Evolutionary conservation across 345 rosid genomes (phyloP), one percentile per base, ranked within the genome.

Genomic region (Euphorbia tirucalli): DNA sequence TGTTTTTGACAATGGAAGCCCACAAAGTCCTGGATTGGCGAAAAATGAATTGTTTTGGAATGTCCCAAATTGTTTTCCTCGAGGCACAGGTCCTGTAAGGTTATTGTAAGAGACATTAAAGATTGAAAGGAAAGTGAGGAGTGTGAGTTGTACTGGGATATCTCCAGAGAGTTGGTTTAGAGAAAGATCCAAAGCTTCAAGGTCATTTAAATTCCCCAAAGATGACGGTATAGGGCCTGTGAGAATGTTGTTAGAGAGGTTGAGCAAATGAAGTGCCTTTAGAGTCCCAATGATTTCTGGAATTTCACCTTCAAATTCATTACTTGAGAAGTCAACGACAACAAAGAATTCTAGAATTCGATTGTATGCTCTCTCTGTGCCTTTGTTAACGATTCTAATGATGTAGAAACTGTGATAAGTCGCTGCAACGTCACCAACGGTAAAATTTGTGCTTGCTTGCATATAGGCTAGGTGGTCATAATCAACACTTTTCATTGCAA

Each of bases 241-340:
- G 14, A 62, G 48, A 18, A 35, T 35, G 46, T 62, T 37, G 14
- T 62, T 62, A 4, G 66, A 62, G 22, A 65, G 32, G 27, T 62
- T 62, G 24, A 62, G 89, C 77, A 88, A 74, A 71, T 88, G 90
- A n/a, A 92, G 79, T n/a, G 83, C 61, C 8, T 77, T 82, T 13
- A 89, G 74, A 64, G 81, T 88, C 35, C 93, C 92, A 32, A 90
- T 84, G 56, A 69, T 79, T 1, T 73, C 77, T 0, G 93, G 90
- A 74, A 92, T 69, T 68, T 72, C 74, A 25, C 97, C 93, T 0
- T 84, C 78, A 70, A 91, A 89, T 55, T 39, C 61, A 69, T 92
- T 92, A 21, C 80, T 75, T 66, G 70, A 68, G 30, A 77, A 64
- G n/a, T 77, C 66, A 32, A 77, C 35, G 14, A 52, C 56, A 0